Evolutionary conservation across 331 rosid genomes (phyloP), one percentile per base, ranked within the genome.

Genomic region (Saraca asoca): DNA sequence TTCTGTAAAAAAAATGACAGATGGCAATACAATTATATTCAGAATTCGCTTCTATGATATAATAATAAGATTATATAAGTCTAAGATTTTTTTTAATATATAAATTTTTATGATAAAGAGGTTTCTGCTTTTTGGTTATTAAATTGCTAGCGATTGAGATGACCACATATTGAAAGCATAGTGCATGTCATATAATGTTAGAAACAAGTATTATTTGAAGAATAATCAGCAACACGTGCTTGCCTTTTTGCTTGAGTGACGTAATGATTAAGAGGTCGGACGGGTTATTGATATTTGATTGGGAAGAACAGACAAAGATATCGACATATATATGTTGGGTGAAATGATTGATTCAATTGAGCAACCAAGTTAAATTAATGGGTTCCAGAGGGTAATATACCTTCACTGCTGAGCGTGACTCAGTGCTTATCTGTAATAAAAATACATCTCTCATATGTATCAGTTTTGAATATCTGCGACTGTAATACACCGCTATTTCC

Each of bases 191-290:
- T 59, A 65, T 62, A 38, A 68, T 64, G 57, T 24, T 39, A 7
- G 66, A 39, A 16, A 24, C 64, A 52, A 55, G 63, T 48, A 45
- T 57, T 74, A 65, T 78, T 51, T 62, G 70, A 46, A 61, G 67
- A 70, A 69, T 73, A 75, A 55, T 76, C 64, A 57, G 61, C 48
- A 63, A 33, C 68, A 72, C 78, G 79, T 62, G 84, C 63, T 78
- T 18, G 12, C 37, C 66, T 41, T 73, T 60, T 58, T 31, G 55
- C 78, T 74, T 78, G 84, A 70, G 75, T 76, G 14, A 54, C 75
- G 70, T 66, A 71, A 79, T 85, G 83, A 85, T 78, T 66, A 81
- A 65, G 60, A 51, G 49, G 33, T 42, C 8, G 13, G 51, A 59
- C 62, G 20, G 33, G 42, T 56, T 49, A 24, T 24, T 69, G 11